Evolutionary conservation across 108 stramenopile species (phyloP).

Genomic region (Mayamaea pseudoterrestris): DNA sequence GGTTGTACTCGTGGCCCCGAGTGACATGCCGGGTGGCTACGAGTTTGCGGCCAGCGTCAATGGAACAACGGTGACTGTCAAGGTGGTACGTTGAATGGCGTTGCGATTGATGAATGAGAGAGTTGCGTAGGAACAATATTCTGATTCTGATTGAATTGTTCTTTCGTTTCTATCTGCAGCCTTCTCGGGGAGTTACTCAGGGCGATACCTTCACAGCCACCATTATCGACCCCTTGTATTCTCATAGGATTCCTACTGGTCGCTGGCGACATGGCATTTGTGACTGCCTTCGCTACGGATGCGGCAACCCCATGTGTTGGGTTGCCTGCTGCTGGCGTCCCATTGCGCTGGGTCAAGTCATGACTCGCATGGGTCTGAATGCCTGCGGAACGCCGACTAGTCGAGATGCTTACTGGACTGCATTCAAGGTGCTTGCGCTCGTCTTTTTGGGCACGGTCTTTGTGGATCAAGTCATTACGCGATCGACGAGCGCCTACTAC

Average conservation of each 20-base stretch:
- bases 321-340: slow-evolving; percentile 12
- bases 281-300: slow-evolving; percentile 15
- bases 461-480: too few species aligned
- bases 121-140: not conserved
- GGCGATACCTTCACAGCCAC: slow-evolving; percentile 1
- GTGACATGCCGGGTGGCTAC: slow-evolving; percentile 66
- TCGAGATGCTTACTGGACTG: too few species aligned
- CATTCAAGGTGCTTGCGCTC: too few species aligned
- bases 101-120: not conserved
- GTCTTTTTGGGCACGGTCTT: too few species aligned
- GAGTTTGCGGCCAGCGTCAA: slow-evolving; percentile 43
- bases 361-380: slow-evolving; percentile 14
- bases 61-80: not conserved
- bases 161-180: not conserved
- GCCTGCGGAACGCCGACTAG: too few species aligned
- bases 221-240: not conserved
- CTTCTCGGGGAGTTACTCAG: not conserved
- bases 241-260: slow-evolving; percentile 9
- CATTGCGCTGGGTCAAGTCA: slow-evolving; percentile 19
- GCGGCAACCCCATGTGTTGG: slow-evolving; percentile 13
- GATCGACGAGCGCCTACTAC: too few species aligned
- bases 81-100: not conserved
- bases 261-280: slow-evolving; percentile 17
- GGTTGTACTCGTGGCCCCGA: slow-evolving; percentile 55
- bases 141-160: not conserved